Evolutionary conservation across 805 yeast species (phyloP).

Genomic region (Ogataea parapolymorpha): DNA sequence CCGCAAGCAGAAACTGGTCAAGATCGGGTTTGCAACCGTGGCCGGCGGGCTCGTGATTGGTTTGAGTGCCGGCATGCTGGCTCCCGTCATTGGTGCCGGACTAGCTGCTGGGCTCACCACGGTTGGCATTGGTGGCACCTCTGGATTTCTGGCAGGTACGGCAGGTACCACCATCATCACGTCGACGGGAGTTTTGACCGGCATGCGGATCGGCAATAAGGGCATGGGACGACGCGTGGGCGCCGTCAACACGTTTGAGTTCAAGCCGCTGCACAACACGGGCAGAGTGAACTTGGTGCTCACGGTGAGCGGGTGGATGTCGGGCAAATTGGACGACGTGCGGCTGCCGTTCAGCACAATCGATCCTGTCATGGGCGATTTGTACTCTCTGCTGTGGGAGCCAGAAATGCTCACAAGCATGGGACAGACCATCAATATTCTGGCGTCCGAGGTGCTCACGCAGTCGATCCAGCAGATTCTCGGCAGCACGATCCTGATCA

Average conservation of each 20-base stretch:
- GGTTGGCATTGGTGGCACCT: conserved; percentile 90
- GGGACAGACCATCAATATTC: conserved; percentile 92
- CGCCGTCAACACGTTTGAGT: conserved; percentile 89
- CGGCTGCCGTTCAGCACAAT: conserved; percentile 94
- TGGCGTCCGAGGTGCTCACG: conserved; percentile 90
- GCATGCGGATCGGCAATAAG: conserved; percentile 80
- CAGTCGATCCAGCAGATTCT: conserved; percentile 93
- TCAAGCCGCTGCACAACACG: conserved; percentile 88
- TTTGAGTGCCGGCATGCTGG: conserved; percentile 88
- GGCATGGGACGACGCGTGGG: conserved; percentile 90
- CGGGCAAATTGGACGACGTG: conserved; percentile 91
- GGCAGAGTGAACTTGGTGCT: conserved; percentile 81
- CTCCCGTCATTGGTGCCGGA: conserved; percentile 99
- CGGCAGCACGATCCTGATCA: conserved; percentile 85
- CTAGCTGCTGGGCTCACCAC: conserved; percentile 95
- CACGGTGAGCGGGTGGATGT: conserved; percentile 98
- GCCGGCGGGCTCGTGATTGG: conserved; percentile 97
- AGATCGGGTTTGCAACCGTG: conserved; percentile 90
- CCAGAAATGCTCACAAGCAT: conserved; percentile 94
- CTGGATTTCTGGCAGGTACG: conserved; percentile 90
- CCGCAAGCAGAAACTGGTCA: conserved; percentile 66
- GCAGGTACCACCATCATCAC: conserved; percentile 96
- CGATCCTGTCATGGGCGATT: conserved; percentile 97
- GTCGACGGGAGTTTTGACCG: conserved; percentile 84
- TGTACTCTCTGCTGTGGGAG: conserved; percentile 91